Evolutionary conservation across 176 grass and related monocot species (phyloP).

Genomic region (Typha latifolia): DNA sequence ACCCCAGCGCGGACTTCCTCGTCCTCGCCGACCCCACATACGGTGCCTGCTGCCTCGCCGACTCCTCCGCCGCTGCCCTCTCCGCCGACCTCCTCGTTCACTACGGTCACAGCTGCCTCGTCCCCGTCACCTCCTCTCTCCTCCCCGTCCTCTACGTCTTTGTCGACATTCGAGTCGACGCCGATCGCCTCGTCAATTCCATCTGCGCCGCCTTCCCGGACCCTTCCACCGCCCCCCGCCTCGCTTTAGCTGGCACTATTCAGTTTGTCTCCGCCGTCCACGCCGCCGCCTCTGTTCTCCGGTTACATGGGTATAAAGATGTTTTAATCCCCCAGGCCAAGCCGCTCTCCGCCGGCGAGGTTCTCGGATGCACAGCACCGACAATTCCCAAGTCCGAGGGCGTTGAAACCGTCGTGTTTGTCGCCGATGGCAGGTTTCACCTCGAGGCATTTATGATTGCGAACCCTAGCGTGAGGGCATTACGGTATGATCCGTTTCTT

Average conservation of each 20-base stretch:
- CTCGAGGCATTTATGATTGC: slow-evolving; percentile 97
- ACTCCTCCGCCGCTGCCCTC: slow-evolving; percentile 52
- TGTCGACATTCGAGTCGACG: slow-evolving; percentile 78
- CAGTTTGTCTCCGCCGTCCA: slow-evolving; percentile 85
- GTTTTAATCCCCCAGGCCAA: slow-evolving; percentile 72
- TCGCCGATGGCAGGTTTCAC: slow-evolving; percentile 86
- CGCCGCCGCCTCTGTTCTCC: slow-evolving; percentile 57
- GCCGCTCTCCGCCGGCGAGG: slow-evolving; percentile 74
- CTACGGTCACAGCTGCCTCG: slow-evolving; percentile 93
- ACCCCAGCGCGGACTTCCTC: slow-evolving; percentile 50
- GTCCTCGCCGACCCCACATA: slow-evolving; percentile 90
- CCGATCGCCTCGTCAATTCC: slow-evolving; percentile 43
- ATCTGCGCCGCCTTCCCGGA: slow-evolving; percentile 48
- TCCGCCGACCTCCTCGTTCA: slow-evolving; percentile 70
- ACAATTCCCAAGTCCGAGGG: slow-evolving; percentile 47
- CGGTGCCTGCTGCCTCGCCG: slow-evolving; percentile 77
- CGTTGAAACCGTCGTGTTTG: slow-evolving; percentile 47
- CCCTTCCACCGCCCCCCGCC: slow-evolving; percentile 20
- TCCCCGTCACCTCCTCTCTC: slow-evolving; percentile 68
- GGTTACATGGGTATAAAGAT: slow-evolving; percentile 36
- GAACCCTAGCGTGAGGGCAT: slow-evolving; percentile 70
- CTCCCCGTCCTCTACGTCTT: slow-evolving; percentile 95
- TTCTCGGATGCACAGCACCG: slow-evolving; percentile 80
- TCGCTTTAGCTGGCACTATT: slow-evolving; percentile 74
- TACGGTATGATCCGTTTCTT: slow-evolving; percentile 73